Evolutionary conservation across 2,329 filamentous ascomycete species (phyloP).

Genomic region (Thelonectria blattea): DNA sequence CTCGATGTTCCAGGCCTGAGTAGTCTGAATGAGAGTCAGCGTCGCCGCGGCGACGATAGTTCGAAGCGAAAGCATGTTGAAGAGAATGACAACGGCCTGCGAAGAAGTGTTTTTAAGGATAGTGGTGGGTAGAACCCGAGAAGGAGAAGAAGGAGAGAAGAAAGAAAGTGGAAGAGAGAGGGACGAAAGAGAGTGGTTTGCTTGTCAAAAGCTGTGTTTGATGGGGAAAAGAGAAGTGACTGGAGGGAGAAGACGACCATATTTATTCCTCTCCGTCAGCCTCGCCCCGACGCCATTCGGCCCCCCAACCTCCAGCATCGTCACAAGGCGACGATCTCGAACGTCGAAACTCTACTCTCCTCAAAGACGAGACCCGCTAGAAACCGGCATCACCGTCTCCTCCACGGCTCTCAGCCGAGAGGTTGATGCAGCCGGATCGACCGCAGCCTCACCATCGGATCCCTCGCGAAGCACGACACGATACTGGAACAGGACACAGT

Average conservation of each 20-base stretch:
- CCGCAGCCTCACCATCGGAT: background rate
- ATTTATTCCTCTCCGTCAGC: constrained; percentile 30
- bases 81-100: constrained; percentile 16
- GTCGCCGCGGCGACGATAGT: constrained; percentile 46
- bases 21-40: constrained; percentile 45
- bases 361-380: background rate
- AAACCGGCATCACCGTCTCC: background rate
- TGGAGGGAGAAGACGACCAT: constrained; percentile 20
- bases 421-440: background rate
- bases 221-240: constrained; percentile 17
- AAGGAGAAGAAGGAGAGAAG: constrained; percentile 23
- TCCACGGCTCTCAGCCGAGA: background rate
- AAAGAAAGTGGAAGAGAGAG: constrained; percentile 23
- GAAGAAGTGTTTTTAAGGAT: constrained; percentile 30
- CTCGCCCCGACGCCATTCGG: background rate
- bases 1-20: constrained; percentile 51
- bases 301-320: background rate
- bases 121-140: constrained; percentile 26
- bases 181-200: constrained; percentile 16
- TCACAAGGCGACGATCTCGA: background rate
- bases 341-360: background rate
- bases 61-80: constrained; percentile 32
- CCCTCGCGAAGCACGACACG: background rate
- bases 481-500: background rate
- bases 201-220: constrained; percentile 33